Evolutionary conservation across 2,329 filamentous ascomycete genomes (phyloP), one percentile per base, ranked within the genome.

Genomic region (Colletotrichum tabaci): DNA sequence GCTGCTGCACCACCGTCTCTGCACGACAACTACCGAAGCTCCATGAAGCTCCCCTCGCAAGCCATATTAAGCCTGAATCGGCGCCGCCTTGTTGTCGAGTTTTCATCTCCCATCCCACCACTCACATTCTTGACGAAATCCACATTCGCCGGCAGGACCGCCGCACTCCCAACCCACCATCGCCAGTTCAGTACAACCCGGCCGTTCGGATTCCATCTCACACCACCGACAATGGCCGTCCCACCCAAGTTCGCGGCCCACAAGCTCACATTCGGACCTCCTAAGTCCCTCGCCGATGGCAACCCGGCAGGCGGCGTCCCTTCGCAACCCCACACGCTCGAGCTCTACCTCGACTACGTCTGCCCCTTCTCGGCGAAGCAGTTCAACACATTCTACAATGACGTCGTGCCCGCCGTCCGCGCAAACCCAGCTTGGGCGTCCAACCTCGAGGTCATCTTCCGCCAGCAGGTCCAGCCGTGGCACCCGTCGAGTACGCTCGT

Each of bases 401-500:
- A 86, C 40, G 89, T 97, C 70, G 85, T 89, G 71, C 92, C 93
- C 1, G 80, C 89, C 58, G 86, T 97, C 76, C 85, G 87, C 73
- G 77, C 86, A 61, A 90, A 91, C 77, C 91, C 93, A 74, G 76
- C 84, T 30, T 86, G 85, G 80, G 80, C 85, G 16, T 75, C 85
- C 71, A 87, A 87, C 73, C 84, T 98, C 3, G 88, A 93, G 76
- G 86, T 97, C 76, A 89, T 98, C 78, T 94, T 98, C 86, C 92
- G 95, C 61, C 95, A 96, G 80, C 95, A 98, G 80, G 90, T 98
- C 77, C 95, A 98, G 84, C 94, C 95, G 16, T 98, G 96, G 96
- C 95, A 98, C 83, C 96, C 96, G 2, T 94, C 93, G 23, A 95
- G 91, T 50, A 95, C 93, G 8, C 87, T 95, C 13, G 87, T 89